Percentiles rank a stretch among this genome's conserved stretches.
phyloP scores from a whole-genome alignment of 2,329 filamentous ascomycete genomes.

The Sarocladiaceae sp. region DNA sequence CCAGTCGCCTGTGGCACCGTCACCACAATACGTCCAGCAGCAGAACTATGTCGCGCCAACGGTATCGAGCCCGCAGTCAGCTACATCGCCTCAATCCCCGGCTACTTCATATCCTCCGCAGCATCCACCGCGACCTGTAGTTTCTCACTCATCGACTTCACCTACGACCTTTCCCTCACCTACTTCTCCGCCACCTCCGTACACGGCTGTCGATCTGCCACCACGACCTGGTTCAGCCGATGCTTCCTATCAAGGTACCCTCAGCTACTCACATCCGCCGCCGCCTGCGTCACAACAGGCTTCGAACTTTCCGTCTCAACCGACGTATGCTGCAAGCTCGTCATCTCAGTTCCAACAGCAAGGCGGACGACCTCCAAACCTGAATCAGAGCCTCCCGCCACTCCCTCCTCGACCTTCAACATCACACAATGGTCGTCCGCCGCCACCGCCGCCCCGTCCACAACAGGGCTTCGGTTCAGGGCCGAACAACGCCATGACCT shows the following conservation, averaged over 20 bases:
- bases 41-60: neutral
- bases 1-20: neutral
- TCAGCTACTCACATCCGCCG: conserved; percentile 9
- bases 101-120: too few relatives aligned
- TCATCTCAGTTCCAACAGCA: conserved; percentile 1
- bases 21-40: neutral
- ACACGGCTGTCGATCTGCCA: conserved; percentile 8
- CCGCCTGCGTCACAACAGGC: conserved; percentile 6
- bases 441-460: conserved; percentile 21
- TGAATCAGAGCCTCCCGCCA: conserved; percentile 2
- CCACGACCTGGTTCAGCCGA: conserved; percentile 10
- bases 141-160: neutral
- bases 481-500: conserved; percentile 19
- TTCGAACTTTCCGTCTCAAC: conserved; percentile 9
- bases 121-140: neutral
- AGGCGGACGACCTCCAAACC: neutral
- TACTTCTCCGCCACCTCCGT: conserved; percentile 1
- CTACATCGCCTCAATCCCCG: neutral
- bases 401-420: conserved; percentile 5
- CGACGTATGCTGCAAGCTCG: conserved; percentile 12
- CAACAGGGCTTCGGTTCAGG: conserved; percentile 17
- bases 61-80: neutral
- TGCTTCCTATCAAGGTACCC: neutral
- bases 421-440: conserved; percentile 13
- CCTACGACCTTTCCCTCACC: neutral